These are phyloP conservation scores for Sedum album DNA, from an alignment of 164 flowering plant species.

Conservation along the genomic window DNA sequence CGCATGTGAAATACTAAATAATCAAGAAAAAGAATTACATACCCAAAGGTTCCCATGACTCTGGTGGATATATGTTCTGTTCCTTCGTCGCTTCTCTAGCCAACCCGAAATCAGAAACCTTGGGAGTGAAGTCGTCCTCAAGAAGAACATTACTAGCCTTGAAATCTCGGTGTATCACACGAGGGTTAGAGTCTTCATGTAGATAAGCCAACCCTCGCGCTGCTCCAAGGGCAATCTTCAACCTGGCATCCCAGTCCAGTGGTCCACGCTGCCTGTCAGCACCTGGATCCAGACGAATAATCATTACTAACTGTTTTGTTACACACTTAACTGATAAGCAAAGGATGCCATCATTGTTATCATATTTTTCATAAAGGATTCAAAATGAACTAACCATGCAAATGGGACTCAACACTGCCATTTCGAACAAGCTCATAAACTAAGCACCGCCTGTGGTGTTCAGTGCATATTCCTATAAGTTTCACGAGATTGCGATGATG, in stretches of 20 bases:
- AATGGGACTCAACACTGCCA: constrained; percentile 98
- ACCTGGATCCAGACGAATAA: constrained; percentile 41
- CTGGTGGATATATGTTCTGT: constrained; percentile 65
- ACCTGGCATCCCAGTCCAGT: constrained; percentile 93
- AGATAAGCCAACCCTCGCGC: constrained; percentile 99
- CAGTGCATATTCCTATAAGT: constrained; percentile 85
- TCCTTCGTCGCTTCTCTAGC: constrained; percentile 85
- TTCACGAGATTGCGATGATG: constrained; percentile 97
- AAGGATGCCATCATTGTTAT: neutral
- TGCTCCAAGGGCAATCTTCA: constrained; percentile 97
- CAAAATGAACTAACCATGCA: constrained; percentile 59
- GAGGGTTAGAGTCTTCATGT: constrained; percentile 98
- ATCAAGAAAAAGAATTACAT: constrained; percentile 7
- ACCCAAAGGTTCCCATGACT: constrained; percentile 94
- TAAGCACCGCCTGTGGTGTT: constrained; percentile 76
- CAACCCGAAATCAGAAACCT: constrained; percentile 96
- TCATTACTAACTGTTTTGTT: neutral
- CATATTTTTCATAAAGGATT: neutral
- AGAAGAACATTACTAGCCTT: constrained; percentile 90
- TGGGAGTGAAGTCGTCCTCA: constrained; percentile 90
- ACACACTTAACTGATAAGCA: neutral
- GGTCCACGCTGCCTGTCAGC: constrained; percentile 42
- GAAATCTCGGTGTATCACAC: constrained; percentile 95
- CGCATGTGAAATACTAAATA: too few relatives aligned
- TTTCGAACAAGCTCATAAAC: constrained; percentile 85